Conservation (phyloP, 768 basidiomycete genomes). For the Hygrophorus russula region DNA sequence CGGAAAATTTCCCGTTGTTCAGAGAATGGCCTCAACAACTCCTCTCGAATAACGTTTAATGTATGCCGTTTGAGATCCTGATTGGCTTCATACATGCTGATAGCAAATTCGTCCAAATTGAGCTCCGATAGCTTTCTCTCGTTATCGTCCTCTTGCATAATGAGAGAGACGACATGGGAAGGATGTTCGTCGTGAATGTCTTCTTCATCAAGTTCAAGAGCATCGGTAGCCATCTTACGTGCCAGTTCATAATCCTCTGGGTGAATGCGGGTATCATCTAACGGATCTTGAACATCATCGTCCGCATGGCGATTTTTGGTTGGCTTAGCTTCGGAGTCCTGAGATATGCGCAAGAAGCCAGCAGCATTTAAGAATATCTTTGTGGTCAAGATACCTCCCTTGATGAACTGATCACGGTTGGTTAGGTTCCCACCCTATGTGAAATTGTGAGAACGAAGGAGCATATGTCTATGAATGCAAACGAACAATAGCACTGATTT, state of each 20-base stretch:
- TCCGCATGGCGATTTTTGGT: constrained; percentile 56
- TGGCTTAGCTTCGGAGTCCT: constrained; percentile 53
- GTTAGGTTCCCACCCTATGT: constrained; percentile 74
- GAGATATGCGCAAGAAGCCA: constrained; percentile 81
- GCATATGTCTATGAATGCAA: not conserved
- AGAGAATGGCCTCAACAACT: constrained; percentile 69
- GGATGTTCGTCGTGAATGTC: constrained; percentile 89
- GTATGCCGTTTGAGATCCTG: constrained; percentile 83
- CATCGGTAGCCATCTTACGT: constrained; percentile 96
- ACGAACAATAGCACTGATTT: constrained; percentile 66
- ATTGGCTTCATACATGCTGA: constrained; percentile 78
- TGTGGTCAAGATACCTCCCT: constrained; percentile 65
- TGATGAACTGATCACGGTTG: constrained; percentile 85
- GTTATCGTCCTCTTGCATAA: constrained; percentile 76
- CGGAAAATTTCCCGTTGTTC: constrained; percentile 63
- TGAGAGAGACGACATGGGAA: constrained; percentile 74
- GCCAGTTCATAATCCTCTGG: constrained; percentile 97
- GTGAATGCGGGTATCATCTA: constrained; percentile 94
- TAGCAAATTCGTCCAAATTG: constrained; percentile 92
- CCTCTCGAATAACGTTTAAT: constrained; percentile 78
- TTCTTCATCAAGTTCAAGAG: constrained; percentile 94
- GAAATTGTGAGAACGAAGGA: constrained; percentile 4
- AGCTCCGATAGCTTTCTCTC: constrained; percentile 79
- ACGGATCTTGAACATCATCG: constrained; percentile 71
- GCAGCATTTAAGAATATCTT: constrained; percentile 89